Evolutionary conservation across 768 basidiomycete genomes (phyloP).

Genomic region (Macrocybe gigantea): DNA sequence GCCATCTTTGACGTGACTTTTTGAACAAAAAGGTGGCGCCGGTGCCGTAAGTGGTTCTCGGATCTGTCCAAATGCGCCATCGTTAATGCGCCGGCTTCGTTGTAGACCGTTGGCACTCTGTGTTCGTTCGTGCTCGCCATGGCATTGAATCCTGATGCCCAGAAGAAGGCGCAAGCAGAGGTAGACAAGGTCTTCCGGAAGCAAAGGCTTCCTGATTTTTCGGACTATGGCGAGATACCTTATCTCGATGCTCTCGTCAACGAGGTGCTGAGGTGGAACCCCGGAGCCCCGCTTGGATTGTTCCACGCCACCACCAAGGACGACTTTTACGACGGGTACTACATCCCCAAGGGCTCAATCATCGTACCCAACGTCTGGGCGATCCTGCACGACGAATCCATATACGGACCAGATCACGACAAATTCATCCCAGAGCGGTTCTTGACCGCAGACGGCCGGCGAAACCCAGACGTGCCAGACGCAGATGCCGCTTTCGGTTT

Average conservation of each 20-base stretch:
- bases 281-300: background rate
- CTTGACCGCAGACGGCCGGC: background rate
- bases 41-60: background rate
- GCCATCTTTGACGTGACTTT: too few relatives aligned
- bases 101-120: background rate
- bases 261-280: constrained; percentile 4
- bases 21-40: too few relatives aligned
- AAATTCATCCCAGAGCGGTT: constrained; percentile 1
- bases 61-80: background rate
- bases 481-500: background rate
- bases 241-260: background rate
- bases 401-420: background rate
- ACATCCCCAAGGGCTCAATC: constrained; percentile 5
- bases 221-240: background rate
- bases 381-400: background rate
- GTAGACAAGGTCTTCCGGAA: background rate
- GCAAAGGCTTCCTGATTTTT: background rate
- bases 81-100: background rate
- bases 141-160: constrained; percentile 1
- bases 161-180: constrained; percentile 1
- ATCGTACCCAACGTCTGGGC: constrained; percentile 2
- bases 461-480: background rate
- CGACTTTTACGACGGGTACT: constrained; percentile 3
- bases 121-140: background rate
- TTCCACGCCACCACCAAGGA: background rate